Percentiles rank a stretch among this genome's conserved stretches.
These are phyloP conservation scores for Oryza punctata DNA, from an alignment of 176 grass and related monocot genomes.

Conservation along the genomic window DNA sequence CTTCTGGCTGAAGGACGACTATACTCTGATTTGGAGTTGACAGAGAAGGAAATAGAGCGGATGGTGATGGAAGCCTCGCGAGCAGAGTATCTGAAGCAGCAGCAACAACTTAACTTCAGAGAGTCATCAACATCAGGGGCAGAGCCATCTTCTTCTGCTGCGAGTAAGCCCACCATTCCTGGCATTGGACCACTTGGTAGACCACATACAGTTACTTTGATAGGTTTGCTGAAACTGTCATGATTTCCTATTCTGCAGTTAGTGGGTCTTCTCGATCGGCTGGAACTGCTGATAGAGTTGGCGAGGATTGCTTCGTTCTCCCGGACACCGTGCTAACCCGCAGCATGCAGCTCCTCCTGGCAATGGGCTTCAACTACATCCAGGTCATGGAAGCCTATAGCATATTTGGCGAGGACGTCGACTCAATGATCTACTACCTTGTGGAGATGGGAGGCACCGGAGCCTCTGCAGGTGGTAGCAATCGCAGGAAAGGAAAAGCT, in stretches of 20 bases:
- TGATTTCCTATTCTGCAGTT: constrained; percentile 47
- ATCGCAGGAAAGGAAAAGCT: constrained; percentile 89
- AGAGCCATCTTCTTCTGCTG: constrained; percentile 86
- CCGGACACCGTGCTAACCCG: constrained; percentile 70
- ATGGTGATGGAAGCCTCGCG: constrained; percentile 98
- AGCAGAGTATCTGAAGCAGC: constrained; percentile 75
- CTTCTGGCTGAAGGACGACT: constrained; percentile 89
- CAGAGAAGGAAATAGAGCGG: constrained; percentile 98
- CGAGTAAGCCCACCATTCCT: constrained; percentile 47
- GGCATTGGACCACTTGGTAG: not conserved
- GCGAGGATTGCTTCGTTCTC: constrained; percentile 36
- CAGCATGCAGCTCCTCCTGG: constrained; percentile 76
- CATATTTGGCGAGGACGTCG: constrained; percentile 92
- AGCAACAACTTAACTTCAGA: constrained; percentile 60
- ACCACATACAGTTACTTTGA: not conserved
- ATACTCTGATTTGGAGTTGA: constrained; percentile 94
- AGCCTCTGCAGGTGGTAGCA: constrained; percentile 53
- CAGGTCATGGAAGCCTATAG: constrained; percentile 92
- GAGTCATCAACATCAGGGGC: constrained; percentile 82
- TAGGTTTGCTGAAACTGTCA: constrained; percentile 16
- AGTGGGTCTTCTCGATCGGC: constrained; percentile 64
- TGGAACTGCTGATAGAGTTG: constrained; percentile 30
- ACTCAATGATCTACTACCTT: constrained; percentile 98
- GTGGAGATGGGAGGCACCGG: constrained; percentile 68
- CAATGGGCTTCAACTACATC: constrained; percentile 97